Evolutionary conservation across 352 stramenopile genomes (phyloP), one percentile per base, ranked within the genome.

Genomic region (Achlya hypogyna): DNA sequence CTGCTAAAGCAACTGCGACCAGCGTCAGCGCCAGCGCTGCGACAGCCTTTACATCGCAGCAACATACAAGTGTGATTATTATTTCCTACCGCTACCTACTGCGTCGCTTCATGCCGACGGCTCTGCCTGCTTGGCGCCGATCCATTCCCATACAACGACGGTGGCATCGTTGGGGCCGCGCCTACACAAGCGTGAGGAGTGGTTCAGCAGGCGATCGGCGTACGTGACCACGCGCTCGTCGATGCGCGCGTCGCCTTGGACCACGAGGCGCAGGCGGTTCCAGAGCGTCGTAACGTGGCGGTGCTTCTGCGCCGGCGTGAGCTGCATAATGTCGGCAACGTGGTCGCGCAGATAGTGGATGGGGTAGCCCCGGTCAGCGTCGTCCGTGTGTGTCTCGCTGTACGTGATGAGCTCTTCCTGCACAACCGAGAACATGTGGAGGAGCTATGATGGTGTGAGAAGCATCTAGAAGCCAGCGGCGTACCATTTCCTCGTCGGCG

Each of bases 361-460:
- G 0, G 60, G 23, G 47, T 67, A 67, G 23, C 47, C 23, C 6
- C 31, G 29, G 32, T 67, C 60, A 42, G 56, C 38, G 31, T 45
- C 38, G 38, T 45, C 38, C 12, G n/a, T 16, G 29, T 53, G 56
- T 4, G 25, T 16, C 14, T 59, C 35, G 28, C 29, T 20, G 23
- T 67, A 45, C 23, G 32, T 28, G 20, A 67, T 67, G 10, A 67
- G 60, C 27, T 67, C 60, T 5, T 67, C 60, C 43, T 67, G 40
- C 12, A 67, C 60, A 5, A 67, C 25, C 18, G 32, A 8, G 14
- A 67, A 16, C 60, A 60, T 67, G 23, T 47, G 22, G n/a, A 35
- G 28, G 10, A 67, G 23, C 60, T 67, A 45, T 12, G 27, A n/a
- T n/a, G n/a, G n/a, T n/a, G n/a, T n/a, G n/a, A n/a, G n/a, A n/a